These are phyloP conservation scores for Entonaema liquescens DNA, from an alignment of 495 filamentous ascomycete species.

Conservation along the genomic window DNA sequence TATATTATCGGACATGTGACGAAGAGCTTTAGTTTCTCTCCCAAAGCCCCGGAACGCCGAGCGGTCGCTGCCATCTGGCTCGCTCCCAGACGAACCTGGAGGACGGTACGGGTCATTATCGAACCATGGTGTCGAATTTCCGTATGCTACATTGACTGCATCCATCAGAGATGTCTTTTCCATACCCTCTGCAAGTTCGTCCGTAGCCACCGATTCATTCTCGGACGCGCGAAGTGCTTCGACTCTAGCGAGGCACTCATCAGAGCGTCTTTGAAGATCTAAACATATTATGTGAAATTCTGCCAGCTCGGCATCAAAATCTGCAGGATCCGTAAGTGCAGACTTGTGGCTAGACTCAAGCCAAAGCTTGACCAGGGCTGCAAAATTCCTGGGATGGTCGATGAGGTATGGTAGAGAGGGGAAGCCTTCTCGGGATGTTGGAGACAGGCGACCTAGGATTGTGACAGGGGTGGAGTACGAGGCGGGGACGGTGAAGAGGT, in stretches of 20 bases:
- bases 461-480: constrained; percentile 93
- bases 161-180: constrained; percentile 68
- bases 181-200: constrained; percentile 77
- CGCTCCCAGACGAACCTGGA: constrained; percentile 58
- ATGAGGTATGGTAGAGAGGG: constrained; percentile 94
- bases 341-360: constrained; percentile 64
- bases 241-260: constrained; percentile 69
- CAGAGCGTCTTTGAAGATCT: constrained; percentile 74
- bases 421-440: constrained; percentile 88
- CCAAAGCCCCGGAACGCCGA: constrained; percentile 54
- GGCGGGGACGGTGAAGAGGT: constrained; percentile 72
- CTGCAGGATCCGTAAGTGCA: constrained; percentile 54
- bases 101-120: constrained; percentile 51
- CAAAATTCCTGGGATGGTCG: constrained; percentile 87
- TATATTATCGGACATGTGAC: constrained; percentile 50
- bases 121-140: constrained; percentile 45
- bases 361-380: constrained; percentile 90
- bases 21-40: constrained; percentile 51
- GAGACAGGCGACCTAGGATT: constrained; percentile 84
- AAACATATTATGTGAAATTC: constrained; percentile 80
- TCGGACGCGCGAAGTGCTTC: constrained; percentile 64
- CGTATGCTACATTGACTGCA: constrained; percentile 46
- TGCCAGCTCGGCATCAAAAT: constrained; percentile 68
- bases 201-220: constrained; percentile 70
- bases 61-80: constrained; percentile 56